Percentiles rank a stretch among this genome's conserved stretches.
These are phyloP conservation scores for Solanum hybrid DNA, from an alignment of 305 asterid species.

Conservation along the genomic window DNA sequence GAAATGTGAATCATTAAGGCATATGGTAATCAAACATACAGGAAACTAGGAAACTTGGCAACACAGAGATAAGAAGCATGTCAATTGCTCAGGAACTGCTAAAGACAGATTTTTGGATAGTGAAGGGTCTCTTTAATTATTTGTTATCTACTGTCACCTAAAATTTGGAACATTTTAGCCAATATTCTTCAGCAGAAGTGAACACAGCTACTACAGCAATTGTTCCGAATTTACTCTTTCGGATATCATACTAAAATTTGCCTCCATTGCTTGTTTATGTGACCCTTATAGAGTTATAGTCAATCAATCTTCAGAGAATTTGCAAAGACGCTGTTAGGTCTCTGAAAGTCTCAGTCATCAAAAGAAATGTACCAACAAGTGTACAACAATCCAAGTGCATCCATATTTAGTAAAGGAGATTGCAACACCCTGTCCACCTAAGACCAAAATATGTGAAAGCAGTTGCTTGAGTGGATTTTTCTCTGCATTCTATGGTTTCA, in stretches of 20 bases:
- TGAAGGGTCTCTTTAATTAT: neutral
- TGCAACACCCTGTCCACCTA: neutral
- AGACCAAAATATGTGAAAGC: neutral
- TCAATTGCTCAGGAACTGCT: neutral
- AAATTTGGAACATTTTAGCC: neutral
- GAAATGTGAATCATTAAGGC: neutral
- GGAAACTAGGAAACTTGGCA: neutral
- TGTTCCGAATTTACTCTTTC: neutral
- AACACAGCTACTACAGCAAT: neutral
- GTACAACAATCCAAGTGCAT: neutral
- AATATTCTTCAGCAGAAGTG: neutral
- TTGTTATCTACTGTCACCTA: neutral
- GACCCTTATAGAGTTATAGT: neutral
- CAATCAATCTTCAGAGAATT: neutral
- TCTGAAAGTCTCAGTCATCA: neutral
- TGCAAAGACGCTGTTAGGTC: neutral
- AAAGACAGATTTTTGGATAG: neutral
- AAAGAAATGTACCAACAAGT: neutral
- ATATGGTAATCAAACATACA: neutral
- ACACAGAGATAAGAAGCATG: neutral
- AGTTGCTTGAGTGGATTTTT: neutral
- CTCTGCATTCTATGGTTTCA: neutral
- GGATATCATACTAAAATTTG: neutral
- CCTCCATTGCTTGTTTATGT: neutral
- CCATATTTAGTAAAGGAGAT: neutral